Percentiles rank a stretch among this genome's conserved stretches.
Evolutionary conservation across 305 asterid genomes (phyloP).

Genomic region (Fraxinus latifolia): DNA sequence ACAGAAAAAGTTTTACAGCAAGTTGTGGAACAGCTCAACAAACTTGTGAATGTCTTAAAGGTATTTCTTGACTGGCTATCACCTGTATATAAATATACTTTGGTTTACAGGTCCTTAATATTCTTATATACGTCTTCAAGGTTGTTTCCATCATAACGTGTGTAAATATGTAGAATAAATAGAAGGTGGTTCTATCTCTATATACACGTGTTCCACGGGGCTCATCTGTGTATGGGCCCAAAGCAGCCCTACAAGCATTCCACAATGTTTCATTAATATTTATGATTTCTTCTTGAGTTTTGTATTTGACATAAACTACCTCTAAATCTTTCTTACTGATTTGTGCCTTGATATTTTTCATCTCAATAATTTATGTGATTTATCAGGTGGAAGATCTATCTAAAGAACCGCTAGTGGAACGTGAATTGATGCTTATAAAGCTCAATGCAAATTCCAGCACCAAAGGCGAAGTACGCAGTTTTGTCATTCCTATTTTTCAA

Average conservation of each 20-base stretch:
- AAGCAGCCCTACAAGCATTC: background rate
- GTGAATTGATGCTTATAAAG: constrained; percentile 85
- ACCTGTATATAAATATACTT: constrained; percentile 1
- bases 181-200: background rate
- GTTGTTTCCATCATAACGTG: background rate
- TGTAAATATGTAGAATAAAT: background rate
- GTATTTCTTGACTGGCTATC: constrained; percentile 29
- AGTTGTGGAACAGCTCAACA: constrained; percentile 79
- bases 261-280: background rate
- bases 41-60: constrained; percentile 82
- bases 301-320: background rate
- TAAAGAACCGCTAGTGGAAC: constrained; percentile 78
- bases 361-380: constrained; percentile 11
- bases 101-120: constrained; percentile 9
- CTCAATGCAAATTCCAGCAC: constrained; percentile 60
- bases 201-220: background rate
- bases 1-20: constrained; percentile 65
- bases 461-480: constrained; percentile 57
- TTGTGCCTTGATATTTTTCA: constrained; percentile 11
- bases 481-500: background rate
- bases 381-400: constrained; percentile 83
- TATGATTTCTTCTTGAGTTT: background rate
- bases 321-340: background rate
- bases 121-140: constrained; percentile 6
- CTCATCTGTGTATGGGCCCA: background rate